These are phyloP conservation scores for Cyberlindnera xylosilytica DNA, from an alignment of 805 yeast species.

Conservation along the genomic window DNA sequence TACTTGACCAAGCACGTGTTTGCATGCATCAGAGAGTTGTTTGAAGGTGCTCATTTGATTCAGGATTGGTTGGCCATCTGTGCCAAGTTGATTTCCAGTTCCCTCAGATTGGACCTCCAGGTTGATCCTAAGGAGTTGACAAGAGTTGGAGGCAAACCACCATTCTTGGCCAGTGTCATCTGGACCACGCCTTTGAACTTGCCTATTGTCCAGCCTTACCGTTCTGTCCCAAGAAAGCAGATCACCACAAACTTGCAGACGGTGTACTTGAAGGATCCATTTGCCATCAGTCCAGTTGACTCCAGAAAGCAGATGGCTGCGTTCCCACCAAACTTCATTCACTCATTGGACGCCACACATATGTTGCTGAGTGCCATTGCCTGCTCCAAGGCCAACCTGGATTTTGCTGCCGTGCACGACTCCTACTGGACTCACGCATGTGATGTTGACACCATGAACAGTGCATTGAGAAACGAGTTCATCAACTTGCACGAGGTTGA, in stretches of 20 bases:
- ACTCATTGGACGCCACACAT: conserved; percentile 94
- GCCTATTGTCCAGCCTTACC: conserved; percentile 96
- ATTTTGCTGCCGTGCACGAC: conserved; percentile 95
- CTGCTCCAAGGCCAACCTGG: conserved; percentile 60
- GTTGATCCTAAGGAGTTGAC: conserved; percentile 32
- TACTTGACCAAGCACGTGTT: conserved; percentile 80
- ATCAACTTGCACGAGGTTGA: conserved; percentile 73
- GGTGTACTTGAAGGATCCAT: conserved; percentile 87
- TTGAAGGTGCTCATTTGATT: conserved; percentile 88
- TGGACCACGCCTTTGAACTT: conserved; percentile 97
- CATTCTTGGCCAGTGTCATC: conserved; percentile 80
- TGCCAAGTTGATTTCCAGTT: conserved; percentile 75
- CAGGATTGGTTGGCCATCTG: conserved; percentile 95
- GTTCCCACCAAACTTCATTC: conserved; percentile 93
- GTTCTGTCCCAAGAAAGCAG: conserved; percentile 61
- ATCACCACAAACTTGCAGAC: conserved; percentile 84
- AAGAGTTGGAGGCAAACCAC: conserved; percentile 48
- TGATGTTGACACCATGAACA: conserved; percentile 72
- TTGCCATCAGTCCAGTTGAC: conserved; percentile 75
- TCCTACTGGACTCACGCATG: conserved; percentile 98
- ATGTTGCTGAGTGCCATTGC: conserved; percentile 86
- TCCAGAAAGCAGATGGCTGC: conserved; percentile 88
- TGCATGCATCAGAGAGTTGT: conserved; percentile 77
- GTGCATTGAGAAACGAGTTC: conserved; percentile 70
- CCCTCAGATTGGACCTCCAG: conserved; percentile 66